Base-by-base conservation (phyloP, 805 yeast genomes). In the Yarrowia keelungensis region DNA sequence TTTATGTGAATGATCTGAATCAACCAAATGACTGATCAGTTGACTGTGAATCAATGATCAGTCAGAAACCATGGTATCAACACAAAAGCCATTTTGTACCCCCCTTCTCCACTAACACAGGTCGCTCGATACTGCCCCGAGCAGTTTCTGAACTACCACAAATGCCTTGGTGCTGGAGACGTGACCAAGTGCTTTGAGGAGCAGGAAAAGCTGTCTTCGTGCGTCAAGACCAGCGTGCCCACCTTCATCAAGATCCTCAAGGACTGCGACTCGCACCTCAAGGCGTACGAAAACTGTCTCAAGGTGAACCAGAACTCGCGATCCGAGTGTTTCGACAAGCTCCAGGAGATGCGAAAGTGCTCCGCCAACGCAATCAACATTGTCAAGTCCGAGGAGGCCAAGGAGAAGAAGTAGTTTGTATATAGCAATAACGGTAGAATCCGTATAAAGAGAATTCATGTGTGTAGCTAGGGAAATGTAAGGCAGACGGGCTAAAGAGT, bases 121-220 rank as follows among this genome's bases (percentile, higher is more conserved):
- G 86, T 89, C 69, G 92, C 96, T 14, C 83, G 86, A 68, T 80
- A 83, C 74, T 91, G 97, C 76, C 95, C 96, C 0, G 86, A 85
- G 70, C 84, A 87, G 74, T 90, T 91, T 72, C 78, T 90, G 69
- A 85, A 83, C 36, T 91, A 88, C 76, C 94, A 91, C 77, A 86
- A 85, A 73, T 91, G 97, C 75, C 84, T 91, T 77, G 79, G 86
- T 43, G 81, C 80, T 38, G 88, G 88, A 47, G 83, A 82, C 68
- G 86, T 86, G 8, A 67, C 73, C 66, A 71, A 72, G 69, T 91
- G 97, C 75, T 76, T 79, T 0, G 76, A 75, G 47, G 84, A 87
- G 71, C 96, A 90, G 76, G 76, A 78, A 49, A 81, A 81, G 19
- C 81, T 91, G 45, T 83, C 91, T 16, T 72, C 74, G 19, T 91